Evolutionary conservation across 208 protist species (phyloP), one percentile per base, ranked within the genome.

Genomic region (Wallacemonas sp.): DNA sequence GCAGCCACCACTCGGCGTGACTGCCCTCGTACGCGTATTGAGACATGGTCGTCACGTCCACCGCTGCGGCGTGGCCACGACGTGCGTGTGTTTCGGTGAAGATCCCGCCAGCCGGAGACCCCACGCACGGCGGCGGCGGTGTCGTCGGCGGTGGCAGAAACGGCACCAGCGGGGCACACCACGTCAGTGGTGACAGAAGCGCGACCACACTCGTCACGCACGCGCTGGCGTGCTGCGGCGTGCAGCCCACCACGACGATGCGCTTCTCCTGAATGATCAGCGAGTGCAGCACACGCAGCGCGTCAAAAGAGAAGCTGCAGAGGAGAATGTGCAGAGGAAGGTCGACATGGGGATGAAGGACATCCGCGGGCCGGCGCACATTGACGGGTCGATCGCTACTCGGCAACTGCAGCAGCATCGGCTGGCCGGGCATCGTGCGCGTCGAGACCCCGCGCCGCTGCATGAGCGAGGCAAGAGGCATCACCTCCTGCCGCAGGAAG

Each of bases 201-300:
- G 75, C 69, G 11, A 76, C 68, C 3, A 76, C 68, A 61, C 80
- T 86, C 27, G 90, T 66, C n/a, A 84, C 88, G 43, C 88, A 94
- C 21, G 88, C 84, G 0, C 85, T 78, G 5, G 85, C 88, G 70
- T 94, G 88, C 66, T 94, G 88, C 12, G 88, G 70, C 0, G 81
- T 88, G 43, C 73, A 74, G 2, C 85, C 88, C 56, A 94, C 74
- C 46, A 94, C 71, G 4, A 94, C 70, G 8, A 94, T 52, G 16
- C 83, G 77, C 52, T 72, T 71, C 57, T 88, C 82, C 32, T 83
- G 79, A 32, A 81, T 61, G 5, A 94, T 68, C 8, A 94, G 73
- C 14, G 82, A 78, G 61, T 88, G 82, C 63, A 94, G 78, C 9
- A 89, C 76, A 9, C 82, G 84, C 21, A 94, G 46, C 1, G 82